phyloP scores from a whole-genome alignment of 495 filamentous ascomycete genomes.

The Penicillium lagena region DNA sequence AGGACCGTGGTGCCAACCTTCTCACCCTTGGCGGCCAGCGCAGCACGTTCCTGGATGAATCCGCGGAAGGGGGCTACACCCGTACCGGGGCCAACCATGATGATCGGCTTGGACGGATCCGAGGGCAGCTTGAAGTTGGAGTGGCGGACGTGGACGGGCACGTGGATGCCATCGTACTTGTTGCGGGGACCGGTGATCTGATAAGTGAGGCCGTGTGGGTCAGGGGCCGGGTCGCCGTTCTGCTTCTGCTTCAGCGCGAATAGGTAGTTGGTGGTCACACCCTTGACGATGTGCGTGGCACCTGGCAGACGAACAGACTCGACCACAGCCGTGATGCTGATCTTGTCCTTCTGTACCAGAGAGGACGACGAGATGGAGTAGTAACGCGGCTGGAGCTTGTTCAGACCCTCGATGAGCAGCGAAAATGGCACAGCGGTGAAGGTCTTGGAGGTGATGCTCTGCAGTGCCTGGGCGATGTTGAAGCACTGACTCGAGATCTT shows the following conservation, averaged over 20 bases:
- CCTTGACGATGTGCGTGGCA: slow-evolving; percentile 75
- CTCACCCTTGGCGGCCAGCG: slow-evolving; percentile 70
- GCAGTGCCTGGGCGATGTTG: slow-evolving; percentile 87
- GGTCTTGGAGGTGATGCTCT: slow-evolving; percentile 61
- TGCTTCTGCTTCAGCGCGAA: slow-evolving; percentile 96
- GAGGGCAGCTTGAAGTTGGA: slow-evolving; percentile 99
- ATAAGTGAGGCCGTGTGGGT: slow-evolving; percentile 84
- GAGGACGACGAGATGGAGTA: slow-evolving; percentile 99
- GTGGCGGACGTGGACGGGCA: slow-evolving; percentile 92
- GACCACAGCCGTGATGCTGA: slow-evolving; percentile 93
- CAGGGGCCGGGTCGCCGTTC: slow-evolving; percentile 79
- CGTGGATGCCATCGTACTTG: slow-evolving; percentile 94
- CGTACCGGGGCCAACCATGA: slow-evolving; percentile 94
- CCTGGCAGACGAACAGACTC: slow-evolving; percentile 75
- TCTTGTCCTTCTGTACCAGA: slow-evolving; percentile 84
- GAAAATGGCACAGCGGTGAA: slow-evolving; percentile 91
- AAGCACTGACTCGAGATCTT: slow-evolving; percentile 75
- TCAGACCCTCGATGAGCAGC: slow-evolving; percentile 85
- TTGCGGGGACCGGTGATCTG: slow-evolving; percentile 86
- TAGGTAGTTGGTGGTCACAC: slow-evolving; percentile 96
- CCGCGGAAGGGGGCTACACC: slow-evolving; percentile 95
- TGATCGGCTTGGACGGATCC: slow-evolving; percentile 86
- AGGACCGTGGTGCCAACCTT: slow-evolving; percentile 83
- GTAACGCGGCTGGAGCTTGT: slow-evolving; percentile 94
- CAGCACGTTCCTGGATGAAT: slow-evolving; percentile 90